Evolutionary conservation across 140 eudicot species (phyloP), one percentile per base, ranked within the genome.

Genomic region (Oenanthe javanica): DNA sequence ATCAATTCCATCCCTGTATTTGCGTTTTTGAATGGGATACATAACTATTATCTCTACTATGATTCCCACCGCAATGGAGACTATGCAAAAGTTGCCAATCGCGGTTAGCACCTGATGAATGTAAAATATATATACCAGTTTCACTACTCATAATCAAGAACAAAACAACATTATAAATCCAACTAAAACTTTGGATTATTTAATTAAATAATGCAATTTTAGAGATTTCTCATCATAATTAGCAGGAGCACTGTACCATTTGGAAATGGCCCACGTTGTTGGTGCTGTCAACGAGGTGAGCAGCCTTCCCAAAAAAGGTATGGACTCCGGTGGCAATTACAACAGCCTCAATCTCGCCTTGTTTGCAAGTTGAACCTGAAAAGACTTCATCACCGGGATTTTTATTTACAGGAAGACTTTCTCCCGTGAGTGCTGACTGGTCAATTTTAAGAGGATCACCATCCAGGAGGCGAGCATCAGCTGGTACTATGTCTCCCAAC

Each of bases 251-350:
- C 40, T 3, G 2, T 90, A 93, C 98, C 91, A 87, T 81, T 64
- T 93, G 98, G 91, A 93, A 93, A 86, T 93, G 95, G 38, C 98
- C 98, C 0, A 93, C 93, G 69, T 93, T 89, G 79, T 89, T 87
- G 76, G 98, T 93, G 87, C 93, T 93, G 82, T 93, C 98, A 27
- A 93, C 98, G 25, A 93, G 84, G 80, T 93, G 98, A 84, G 98
- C 98, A n/a, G 97, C 98, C 84, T 93, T 93, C 21, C 98, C 98
- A 52, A 93, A 93, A 84, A 93, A 93, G 13, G 98, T 91, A 78
- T 91, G 91, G 43, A 93, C 93, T 36, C 98, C 98, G 11, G 98
- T 93, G 80, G 98, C 98, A 27, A 93, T 93, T 14, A 93, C 98
- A 78, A 93, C 86, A 15, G 98, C 98, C 84, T 93, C 98, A 67